Percentiles rank a stretch among this genome's conserved stretches.
phyloP scores from a whole-genome alignment of 257 asterid species.

The Avicennia marina region DNA sequence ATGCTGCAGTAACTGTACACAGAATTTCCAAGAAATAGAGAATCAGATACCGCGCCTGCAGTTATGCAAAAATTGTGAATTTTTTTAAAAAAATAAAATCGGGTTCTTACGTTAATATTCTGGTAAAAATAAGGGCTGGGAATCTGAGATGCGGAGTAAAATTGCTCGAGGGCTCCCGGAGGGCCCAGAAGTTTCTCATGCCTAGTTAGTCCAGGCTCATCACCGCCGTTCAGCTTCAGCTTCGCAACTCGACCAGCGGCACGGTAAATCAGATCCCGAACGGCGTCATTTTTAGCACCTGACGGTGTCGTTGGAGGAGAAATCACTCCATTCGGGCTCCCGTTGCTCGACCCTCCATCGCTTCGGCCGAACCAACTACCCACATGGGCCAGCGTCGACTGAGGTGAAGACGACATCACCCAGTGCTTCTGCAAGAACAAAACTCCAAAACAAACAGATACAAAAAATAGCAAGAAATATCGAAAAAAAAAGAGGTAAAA shows the following conservation, averaged over 20 bases:
- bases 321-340: conserved; percentile 44
- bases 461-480: neutral
- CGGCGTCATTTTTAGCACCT: conserved; percentile 24
- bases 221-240: conserved; percentile 39
- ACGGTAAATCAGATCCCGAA: conserved; percentile 44
- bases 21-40: too few relatives aligned
- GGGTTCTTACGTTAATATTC: conserved; percentile 34
- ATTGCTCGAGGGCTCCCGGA: conserved; percentile 14
- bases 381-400: conserved; percentile 40
- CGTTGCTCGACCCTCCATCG: conserved; percentile 26
- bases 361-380: conserved; percentile 30
- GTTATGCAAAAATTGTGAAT: too few relatives aligned
- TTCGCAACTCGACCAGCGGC: conserved; percentile 53
- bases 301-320: conserved; percentile 51
- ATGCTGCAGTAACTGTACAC: too few relatives aligned
- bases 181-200: conserved; percentile 19
- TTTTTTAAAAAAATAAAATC: too few relatives aligned
- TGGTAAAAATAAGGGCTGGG: conserved; percentile 15
- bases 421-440: conserved; percentile 29
- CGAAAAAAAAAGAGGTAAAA: neutral
- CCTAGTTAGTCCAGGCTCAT: conserved; percentile 7
- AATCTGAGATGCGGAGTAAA: conserved; percentile 12
- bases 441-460: neutral
- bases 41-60: too few relatives aligned
- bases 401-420: conserved; percentile 58